phyloP scores from a whole-genome alignment of 306 rosid species.

The Herpetospermum pedunculosum region DNA sequence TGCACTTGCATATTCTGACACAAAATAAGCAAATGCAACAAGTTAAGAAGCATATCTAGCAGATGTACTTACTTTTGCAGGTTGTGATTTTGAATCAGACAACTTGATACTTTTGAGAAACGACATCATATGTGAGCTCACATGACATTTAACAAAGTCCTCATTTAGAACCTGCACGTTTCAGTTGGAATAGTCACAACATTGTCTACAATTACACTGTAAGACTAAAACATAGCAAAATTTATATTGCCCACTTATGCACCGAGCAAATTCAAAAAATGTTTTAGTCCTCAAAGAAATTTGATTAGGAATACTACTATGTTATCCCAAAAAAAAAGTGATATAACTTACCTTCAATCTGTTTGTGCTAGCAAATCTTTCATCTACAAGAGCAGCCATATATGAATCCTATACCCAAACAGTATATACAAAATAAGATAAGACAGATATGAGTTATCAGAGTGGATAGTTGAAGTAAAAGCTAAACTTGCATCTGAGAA shows the following conservation, averaged over 20 bases:
- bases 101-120: conserved; percentile 25
- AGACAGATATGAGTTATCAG: neutral
- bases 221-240: neutral
- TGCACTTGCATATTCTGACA: neutral
- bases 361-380: conserved; percentile 56
- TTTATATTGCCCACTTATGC: neutral
- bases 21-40: neutral
- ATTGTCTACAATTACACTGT: neutral
- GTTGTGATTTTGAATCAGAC: conserved; percentile 28
- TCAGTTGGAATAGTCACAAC: conserved; percentile 7
- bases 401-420: conserved; percentile 48
- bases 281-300: neutral
- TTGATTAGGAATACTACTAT: neutral
- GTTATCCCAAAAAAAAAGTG: neutral
- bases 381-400: conserved; percentile 73
- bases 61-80: conserved; percentile 52
- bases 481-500: neutral
- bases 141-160: conserved; percentile 69
- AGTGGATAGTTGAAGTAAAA: neutral
- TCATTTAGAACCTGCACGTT: conserved; percentile 54
- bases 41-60: neutral
- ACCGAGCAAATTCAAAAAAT: neutral
- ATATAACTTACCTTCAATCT: conserved; percentile 46
- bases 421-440: conserved; percentile 8
- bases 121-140: conserved; percentile 49